Percentiles rank a stretch among this genome's conserved stretches.
Conservation (phyloP, 169 alveolate species). For the Plasmodium inui region DNA sequence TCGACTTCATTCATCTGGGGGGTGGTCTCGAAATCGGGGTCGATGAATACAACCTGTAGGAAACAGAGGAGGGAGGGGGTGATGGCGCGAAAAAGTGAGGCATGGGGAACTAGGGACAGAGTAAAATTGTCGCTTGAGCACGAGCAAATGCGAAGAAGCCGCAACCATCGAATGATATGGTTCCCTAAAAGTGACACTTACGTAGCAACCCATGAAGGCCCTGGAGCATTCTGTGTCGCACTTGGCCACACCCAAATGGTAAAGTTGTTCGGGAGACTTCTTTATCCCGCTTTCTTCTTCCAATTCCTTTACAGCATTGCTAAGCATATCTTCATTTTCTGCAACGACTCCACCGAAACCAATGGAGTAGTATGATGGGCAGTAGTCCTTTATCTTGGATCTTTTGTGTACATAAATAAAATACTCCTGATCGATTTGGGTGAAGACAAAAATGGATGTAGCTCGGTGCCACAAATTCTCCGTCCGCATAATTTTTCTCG, state of each 20-base stretch:
- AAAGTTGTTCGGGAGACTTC: slow-evolving; percentile 75
- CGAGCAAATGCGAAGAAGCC: background rate
- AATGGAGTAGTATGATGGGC: slow-evolving; percentile 79
- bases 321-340: slow-evolving; percentile 65
- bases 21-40: slow-evolving; percentile 27
- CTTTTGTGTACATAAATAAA: slow-evolving; percentile 77
- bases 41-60: slow-evolving; percentile 25
- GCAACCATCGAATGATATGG: background rate
- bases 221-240: slow-evolving; percentile 60
- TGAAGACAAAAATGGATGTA: slow-evolving; percentile 77
- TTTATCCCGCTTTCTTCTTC: slow-evolving; percentile 80
- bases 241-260: slow-evolving; percentile 74
- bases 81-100: background rate
- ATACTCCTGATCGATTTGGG: slow-evolving; percentile 57
- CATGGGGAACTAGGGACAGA: background rate
- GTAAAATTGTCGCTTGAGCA: background rate
- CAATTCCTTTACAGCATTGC: slow-evolving; percentile 78
- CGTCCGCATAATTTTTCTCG: slow-evolving; percentile 72
- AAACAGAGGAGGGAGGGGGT: too few species aligned
- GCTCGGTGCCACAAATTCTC: slow-evolving; percentile 82
- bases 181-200: background rate
- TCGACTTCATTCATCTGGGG: slow-evolving; percentile 74
- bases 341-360: slow-evolving; percentile 85
- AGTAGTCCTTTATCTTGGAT: slow-evolving; percentile 75
- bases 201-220: slow-evolving; percentile 25